These are phyloP conservation scores for Rhodofomes roseus DNA, from an alignment of 1,284 basidiomycete species.

Conservation along the genomic window DNA sequence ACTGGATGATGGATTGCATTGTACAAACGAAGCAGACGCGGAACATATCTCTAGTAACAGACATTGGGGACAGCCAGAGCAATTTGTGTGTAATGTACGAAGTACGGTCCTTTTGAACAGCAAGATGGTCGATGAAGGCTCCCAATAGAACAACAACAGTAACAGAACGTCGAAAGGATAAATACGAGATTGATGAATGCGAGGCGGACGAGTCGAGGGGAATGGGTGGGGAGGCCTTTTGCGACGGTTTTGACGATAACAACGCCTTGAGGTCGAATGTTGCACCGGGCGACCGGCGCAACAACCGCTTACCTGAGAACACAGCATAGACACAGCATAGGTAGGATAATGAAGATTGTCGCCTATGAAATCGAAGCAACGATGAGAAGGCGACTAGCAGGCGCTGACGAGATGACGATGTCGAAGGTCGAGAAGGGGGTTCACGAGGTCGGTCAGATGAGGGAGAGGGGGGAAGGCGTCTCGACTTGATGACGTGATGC, in stretches of 20 bases:
- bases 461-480: background rate
- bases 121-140: background rate
- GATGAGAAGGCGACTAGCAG: background rate
- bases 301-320: background rate
- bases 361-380: conserved; percentile 6
- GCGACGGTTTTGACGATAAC: background rate
- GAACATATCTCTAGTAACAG: background rate
- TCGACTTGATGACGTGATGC: background rate
- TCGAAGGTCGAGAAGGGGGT: background rate
- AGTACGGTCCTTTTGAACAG: background rate
- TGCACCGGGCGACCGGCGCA: background rate
- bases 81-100: background rate
- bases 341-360: conserved; percentile 5
- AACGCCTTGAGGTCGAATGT: background rate
- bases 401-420: background rate
- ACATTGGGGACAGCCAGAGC: background rate
- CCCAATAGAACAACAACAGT: background rate
- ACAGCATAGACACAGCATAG: background rate
- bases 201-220: conserved; percentile 1
- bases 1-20: background rate
- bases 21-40: background rate
- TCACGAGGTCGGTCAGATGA: conserved; percentile 4
- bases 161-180: background rate
- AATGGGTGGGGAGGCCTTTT: background rate
- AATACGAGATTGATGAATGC: background rate